Evolutionary conservation across 352 stramenopile species (phyloP).

Genomic region (Phytophthora uliginosa): DNA sequence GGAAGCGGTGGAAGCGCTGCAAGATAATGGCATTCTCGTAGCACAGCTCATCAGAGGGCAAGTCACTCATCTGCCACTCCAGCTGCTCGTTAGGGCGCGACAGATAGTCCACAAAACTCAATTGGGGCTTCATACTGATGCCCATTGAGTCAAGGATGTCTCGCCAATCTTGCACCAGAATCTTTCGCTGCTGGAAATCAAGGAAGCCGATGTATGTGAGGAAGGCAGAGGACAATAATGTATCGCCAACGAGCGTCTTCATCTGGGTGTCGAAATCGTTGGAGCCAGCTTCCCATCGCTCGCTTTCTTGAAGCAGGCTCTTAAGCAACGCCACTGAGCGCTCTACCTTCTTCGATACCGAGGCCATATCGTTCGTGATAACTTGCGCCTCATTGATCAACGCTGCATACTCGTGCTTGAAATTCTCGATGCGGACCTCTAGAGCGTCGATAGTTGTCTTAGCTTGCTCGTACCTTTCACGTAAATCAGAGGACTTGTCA

Average conservation of each 20-base stretch:
- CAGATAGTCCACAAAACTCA: constrained; percentile 97
- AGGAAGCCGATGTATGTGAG: constrained; percentile 99
- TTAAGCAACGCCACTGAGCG: constrained; percentile 98
- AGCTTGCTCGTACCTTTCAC: constrained; percentile 93
- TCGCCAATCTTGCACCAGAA: constrained; percentile 96
- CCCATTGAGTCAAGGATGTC: constrained; percentile 95
- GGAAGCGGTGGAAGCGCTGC: constrained; percentile 97
- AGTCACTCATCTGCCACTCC: constrained; percentile 96
- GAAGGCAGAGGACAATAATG: constrained; percentile 96
- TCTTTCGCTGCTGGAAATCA: constrained; percentile 97
- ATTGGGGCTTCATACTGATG: constrained; percentile 84
- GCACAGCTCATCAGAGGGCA: constrained; percentile 98
- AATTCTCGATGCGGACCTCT: constrained; percentile 97
- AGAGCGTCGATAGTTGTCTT: constrained; percentile 96
- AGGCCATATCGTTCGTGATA: constrained; percentile 99
- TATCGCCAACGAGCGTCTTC: constrained; percentile 98
- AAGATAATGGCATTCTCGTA: constrained; percentile 99
- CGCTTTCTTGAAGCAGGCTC: constrained; percentile 98
- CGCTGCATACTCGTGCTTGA: constrained; percentile 99
- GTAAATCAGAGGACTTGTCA: constrained; percentile 93
- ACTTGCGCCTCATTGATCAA: constrained; percentile 98
- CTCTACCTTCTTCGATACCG: constrained; percentile 98
- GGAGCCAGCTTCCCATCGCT: constrained; percentile 98
- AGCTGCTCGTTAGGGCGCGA: constrained; percentile 96
- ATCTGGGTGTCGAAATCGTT: constrained; percentile 98